Base-by-base conservation (phyloP, 106 monocot genomes). In the Dendrobium chrysotoxum region DNA sequence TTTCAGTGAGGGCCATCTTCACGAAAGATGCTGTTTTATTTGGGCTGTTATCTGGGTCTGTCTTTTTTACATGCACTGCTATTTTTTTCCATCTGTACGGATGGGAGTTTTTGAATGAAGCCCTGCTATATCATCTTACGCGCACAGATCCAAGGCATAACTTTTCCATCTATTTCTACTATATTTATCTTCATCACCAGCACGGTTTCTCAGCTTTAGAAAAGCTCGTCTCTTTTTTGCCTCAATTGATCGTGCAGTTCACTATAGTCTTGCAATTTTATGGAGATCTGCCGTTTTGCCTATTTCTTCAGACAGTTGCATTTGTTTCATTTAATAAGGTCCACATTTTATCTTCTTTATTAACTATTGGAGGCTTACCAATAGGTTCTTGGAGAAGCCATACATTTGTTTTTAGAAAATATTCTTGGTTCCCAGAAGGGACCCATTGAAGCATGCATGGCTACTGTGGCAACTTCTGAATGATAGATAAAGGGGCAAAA, bases 321-420 rank as follows among this genome's bases (percentile, higher is more conserved):
- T 98, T 98, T 84, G 97, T 98, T 67, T 92, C 94, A 55, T 98
- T 98, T 81, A 98, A 98, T 84, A 98, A 98, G 94, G 96, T 96
- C 40, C 82, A 64, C 25, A 55, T 80, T n/a, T 10, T 76, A 17
- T 61, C 64, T 28, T 28, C 50, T 50, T 50, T 50, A 13, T 13
- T 50, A 50, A 13, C 13, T 50, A 13, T 13, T 50, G 13, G 1
- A 46, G 46, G 46, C 46, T 46, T 10, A 46, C 46, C 7, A 7
- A 46, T 35, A 46, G 12, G n/a, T 61, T 61, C 9, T 61, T 20
- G 0, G n/a, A 61, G 58, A 21, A 61, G 3, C 5, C 9, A 18
- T 21, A 57, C 20, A 12, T 18, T 18, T 57, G 57, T 21, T 18
- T 57, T 13, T 6, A 44, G 44, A 57, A 18, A 57, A 18, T 7